Percentiles rank a stretch among this genome's conserved stretches.
Conservation (phyloP, 1,284 basidiomycete genomes). For the Ganoderma lingzhi region DNA sequence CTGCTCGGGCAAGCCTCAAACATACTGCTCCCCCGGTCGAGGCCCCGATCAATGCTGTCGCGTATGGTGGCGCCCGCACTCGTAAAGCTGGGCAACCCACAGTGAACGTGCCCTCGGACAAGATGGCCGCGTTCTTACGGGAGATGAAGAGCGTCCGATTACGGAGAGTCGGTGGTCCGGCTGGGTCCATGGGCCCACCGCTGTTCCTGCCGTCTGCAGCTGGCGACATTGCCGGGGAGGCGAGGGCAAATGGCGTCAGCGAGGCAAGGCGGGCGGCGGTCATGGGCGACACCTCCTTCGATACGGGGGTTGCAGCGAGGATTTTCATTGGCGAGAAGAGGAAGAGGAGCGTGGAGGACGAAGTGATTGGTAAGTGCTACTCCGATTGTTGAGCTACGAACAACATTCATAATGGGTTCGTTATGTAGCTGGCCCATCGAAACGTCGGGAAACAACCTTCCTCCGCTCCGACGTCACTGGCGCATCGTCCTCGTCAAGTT, state of each 20-base stretch:
- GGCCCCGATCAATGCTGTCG: constrained; percentile 65
- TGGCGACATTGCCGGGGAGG: constrained; percentile 22
- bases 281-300: constrained; percentile 34
- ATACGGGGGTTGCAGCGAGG: constrained; percentile 30
- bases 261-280: constrained; percentile 31
- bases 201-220: constrained; percentile 26
- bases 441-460: constrained; percentile 27
- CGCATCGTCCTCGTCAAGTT: constrained; percentile 21
- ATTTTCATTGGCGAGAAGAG: constrained; percentile 37
- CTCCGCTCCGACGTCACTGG: constrained; percentile 17
- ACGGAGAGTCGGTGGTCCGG: constrained; percentile 52
- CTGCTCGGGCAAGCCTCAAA: constrained; percentile 69
- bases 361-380: constrained; percentile 21
- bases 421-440: constrained; percentile 25
- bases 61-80: constrained; percentile 32
- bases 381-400: not conserved
- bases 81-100: constrained; percentile 68
- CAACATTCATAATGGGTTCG: not conserved
- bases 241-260: constrained; percentile 25
- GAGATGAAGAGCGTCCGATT: constrained; percentile 80
- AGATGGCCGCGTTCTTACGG: constrained; percentile 80
- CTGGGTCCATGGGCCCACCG: constrained; percentile 28
- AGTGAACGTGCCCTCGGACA: constrained; percentile 74
- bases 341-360: constrained; percentile 32
- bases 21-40: constrained; percentile 65